Conservation (phyloP, 2,329 filamentous ascomycete species). For the Trichoderma citrinoviride region DNA sequence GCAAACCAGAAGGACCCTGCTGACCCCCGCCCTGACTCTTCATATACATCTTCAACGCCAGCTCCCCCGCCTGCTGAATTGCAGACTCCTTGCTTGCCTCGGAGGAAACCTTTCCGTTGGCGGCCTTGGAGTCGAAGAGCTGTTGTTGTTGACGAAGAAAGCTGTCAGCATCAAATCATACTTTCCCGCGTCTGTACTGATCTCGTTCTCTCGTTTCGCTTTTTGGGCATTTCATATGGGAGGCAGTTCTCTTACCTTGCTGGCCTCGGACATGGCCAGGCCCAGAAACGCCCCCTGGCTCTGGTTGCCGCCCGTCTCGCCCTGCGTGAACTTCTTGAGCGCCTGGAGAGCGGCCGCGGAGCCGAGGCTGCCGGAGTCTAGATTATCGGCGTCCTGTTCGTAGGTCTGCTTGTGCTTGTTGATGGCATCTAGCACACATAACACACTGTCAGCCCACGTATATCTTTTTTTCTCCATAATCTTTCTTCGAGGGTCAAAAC, state of each 20-base stretch:
- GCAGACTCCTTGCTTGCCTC: slow-evolving; percentile 76
- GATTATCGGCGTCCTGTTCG: slow-evolving; percentile 46
- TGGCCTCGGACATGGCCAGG: slow-evolving; percentile 83
- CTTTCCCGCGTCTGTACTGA: not conserved
- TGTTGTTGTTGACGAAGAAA: slow-evolving; percentile 32
- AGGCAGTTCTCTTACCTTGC: slow-evolving; percentile 54
- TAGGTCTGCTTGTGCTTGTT: slow-evolving; percentile 75
- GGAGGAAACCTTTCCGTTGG: slow-evolving; percentile 51
- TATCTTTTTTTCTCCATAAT: too few species aligned
- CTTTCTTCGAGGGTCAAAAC: too few species aligned
- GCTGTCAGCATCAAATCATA: not conserved
- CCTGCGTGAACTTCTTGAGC: slow-evolving; percentile 71
- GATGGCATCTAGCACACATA: slow-evolving; percentile 55
- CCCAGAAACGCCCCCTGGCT: slow-evolving; percentile 79
- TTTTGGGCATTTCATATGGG: not conserved
- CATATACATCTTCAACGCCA: slow-evolving; percentile 88
- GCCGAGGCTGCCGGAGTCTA: slow-evolving; percentile 57
- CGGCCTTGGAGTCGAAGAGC: slow-evolving; percentile 60
- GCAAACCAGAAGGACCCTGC: slow-evolving; percentile 37
- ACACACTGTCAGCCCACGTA: too few species aligned
- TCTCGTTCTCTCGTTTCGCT: not conserved
- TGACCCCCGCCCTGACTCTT: slow-evolving; percentile 62
- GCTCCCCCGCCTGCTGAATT: slow-evolving; percentile 75
- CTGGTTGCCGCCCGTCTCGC: slow-evolving; percentile 47
- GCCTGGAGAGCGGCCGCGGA: slow-evolving; percentile 77